A percentile compares a stretch with the other conserved stretches of the same genome.
phyloP scores from a whole-genome alignment of 768 basidiomycete species.

The Trichaptum fuscoviolaceum region DNA sequence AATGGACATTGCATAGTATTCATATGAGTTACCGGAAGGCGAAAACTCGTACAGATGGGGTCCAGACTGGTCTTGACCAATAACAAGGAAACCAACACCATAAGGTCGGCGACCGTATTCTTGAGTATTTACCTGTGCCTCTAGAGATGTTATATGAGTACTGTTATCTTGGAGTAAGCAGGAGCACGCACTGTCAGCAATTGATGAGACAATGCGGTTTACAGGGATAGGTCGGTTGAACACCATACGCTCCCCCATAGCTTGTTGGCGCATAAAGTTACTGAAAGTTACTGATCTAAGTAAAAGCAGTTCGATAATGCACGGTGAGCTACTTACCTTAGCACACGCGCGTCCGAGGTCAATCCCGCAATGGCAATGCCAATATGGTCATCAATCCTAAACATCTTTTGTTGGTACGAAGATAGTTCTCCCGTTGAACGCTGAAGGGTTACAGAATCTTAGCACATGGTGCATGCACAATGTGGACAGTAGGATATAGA shows the following conservation, averaged over 20 bases:
- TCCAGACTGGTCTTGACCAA: constrained; percentile 93
- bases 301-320: background rate
- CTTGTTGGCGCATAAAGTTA: constrained; percentile 99
- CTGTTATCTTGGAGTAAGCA: too few species aligned
- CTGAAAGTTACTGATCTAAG: constrained; percentile 33
- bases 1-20: constrained; percentile 98
- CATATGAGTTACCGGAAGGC: constrained; percentile 94
- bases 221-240: constrained; percentile 95
- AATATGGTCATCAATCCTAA: constrained; percentile 98
- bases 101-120: constrained; percentile 97
- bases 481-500: constrained; percentile 25
- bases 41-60: constrained; percentile 99
- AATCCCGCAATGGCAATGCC: constrained; percentile 99
- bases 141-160: constrained; percentile 34
- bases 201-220: constrained; percentile 85
- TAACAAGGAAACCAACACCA: constrained; percentile 97
- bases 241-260: constrained; percentile 90
- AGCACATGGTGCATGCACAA: constrained; percentile 3
- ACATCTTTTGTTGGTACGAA: constrained; percentile 99
- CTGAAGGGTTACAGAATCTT: constrained; percentile 36
- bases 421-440: constrained; percentile 97
- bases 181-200: constrained; percentile 81
- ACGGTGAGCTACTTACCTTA: constrained; percentile 56
- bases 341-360: constrained; percentile 94
- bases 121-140: constrained; percentile 98